Evolutionary conservation across 2,329 filamentous ascomycete species (phyloP).

Genomic region (Verticillium klebahnii): DNA sequence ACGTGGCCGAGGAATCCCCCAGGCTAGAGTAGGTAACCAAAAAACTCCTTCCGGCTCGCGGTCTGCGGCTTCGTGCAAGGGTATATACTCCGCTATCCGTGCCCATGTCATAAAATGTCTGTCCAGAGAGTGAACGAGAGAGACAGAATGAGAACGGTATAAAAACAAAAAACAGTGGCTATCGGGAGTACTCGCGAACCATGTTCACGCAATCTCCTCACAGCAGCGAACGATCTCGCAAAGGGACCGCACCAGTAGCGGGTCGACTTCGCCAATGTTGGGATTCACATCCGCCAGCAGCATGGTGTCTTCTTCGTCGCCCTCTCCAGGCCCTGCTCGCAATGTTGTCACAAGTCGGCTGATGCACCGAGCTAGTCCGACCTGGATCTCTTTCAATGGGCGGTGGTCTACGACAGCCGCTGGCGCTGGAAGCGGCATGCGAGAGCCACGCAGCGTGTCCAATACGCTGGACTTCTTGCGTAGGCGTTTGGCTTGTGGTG

Average conservation of each 20-base stretch:
- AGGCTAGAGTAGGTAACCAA: neutral
- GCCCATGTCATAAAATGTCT: neutral
- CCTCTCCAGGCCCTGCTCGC: conserved; percentile 12
- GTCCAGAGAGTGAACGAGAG: neutral
- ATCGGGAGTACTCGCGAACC: too few species aligned
- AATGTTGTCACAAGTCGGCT: conserved; percentile 46
- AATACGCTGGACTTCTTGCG: conserved; percentile 2
- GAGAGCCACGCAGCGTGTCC: neutral
- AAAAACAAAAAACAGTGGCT: neutral
- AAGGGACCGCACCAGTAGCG: conserved; percentile 32
- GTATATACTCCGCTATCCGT: neutral
- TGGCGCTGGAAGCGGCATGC: neutral
- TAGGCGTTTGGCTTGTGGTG: neutral
- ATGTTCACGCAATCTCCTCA: conserved; percentile 6
- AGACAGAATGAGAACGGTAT: neutral
- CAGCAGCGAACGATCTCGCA: conserved; percentile 35
- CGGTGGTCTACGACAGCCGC: neutral
- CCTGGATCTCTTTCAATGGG: conserved; percentile 37
- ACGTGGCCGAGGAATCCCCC: neutral
- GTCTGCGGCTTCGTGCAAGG: neutral
- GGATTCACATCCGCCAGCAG: conserved; percentile 3
- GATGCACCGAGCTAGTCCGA: conserved; percentile 47
- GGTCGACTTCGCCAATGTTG: conserved; percentile 25
- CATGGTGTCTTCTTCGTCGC: neutral
- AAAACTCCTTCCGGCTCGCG: neutral